phyloP scores from a whole-genome alignment of 345 rosid genomes.

The Cardamine chenopodiifolia region DNA sequence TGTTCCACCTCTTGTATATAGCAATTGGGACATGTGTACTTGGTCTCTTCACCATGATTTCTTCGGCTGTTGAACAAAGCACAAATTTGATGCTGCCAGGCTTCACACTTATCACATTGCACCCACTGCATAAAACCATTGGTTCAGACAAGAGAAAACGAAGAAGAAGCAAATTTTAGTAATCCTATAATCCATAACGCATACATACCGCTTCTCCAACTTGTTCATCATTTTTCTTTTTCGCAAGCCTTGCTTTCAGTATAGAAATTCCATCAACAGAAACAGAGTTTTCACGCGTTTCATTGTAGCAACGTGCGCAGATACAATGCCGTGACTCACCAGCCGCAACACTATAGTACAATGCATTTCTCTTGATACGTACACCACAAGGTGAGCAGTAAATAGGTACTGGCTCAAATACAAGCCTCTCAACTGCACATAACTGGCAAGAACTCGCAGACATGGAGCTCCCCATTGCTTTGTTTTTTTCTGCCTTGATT shows the following conservation, averaged over 20 bases:
- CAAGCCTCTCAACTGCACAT: conserved; percentile 90
- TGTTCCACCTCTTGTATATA: conserved; percentile 76
- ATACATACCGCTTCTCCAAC: conserved; percentile 79
- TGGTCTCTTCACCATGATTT: conserved; percentile 87
- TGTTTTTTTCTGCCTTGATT: conserved; percentile 85
- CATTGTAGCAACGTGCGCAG: conserved; percentile 83
- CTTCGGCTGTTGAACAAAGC: conserved; percentile 86
- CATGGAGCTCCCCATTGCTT: conserved; percentile 82
- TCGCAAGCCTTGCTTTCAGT: conserved; percentile 71
- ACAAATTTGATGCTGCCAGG: conserved; percentile 96
- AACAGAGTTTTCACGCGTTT: conserved; percentile 68
- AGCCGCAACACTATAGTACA: conserved; percentile 66
- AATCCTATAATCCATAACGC: background rate
- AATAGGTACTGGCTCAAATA: conserved; percentile 86
- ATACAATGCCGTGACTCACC: conserved; percentile 80
- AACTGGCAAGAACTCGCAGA: conserved; percentile 87
- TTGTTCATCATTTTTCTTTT: conserved; percentile 91
- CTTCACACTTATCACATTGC: conserved; percentile 96
- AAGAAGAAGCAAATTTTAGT: background rate
- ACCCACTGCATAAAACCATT: conserved; percentile 76
- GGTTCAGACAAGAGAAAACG: conserved; percentile 6
- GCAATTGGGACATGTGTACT: conserved; percentile 93
- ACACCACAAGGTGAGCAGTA: conserved; percentile 89
- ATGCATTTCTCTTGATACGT: conserved; percentile 88
- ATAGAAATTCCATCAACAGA: conserved; percentile 60